phyloP scores from a whole-genome alignment of 2,329 filamentous ascomycete genomes.

The Talaromyces sp. region DNA sequence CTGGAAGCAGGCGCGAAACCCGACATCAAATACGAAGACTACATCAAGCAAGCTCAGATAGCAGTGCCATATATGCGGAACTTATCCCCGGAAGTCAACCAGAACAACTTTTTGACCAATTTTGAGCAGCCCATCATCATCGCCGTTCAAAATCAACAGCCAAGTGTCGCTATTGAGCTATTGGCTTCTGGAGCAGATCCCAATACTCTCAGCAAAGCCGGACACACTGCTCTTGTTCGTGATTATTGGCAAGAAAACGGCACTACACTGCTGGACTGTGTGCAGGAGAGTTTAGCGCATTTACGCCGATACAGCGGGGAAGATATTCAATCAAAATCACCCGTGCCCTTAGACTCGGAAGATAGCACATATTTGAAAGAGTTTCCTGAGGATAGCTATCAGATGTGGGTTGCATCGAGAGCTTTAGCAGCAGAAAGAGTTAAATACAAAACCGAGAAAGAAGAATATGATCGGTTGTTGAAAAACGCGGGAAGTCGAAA shows the following conservation, averaged over 20 bases:
- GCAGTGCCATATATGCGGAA: slow-evolving; percentile 16
- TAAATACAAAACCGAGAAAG: slow-evolving; percentile 30
- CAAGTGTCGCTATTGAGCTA: slow-evolving; percentile 52
- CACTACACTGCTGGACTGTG: slow-evolving; percentile 54
- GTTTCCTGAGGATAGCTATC: slow-evolving; percentile 53
- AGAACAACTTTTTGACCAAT: slow-evolving; percentile 41
- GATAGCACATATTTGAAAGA: slow-evolving; percentile 46
- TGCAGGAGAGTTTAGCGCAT: slow-evolving; percentile 46
- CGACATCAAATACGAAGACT: slow-evolving; percentile 52
- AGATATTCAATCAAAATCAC: slow-evolving; percentile 10
- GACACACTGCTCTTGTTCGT: slow-evolving; percentile 16
- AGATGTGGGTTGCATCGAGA: slow-evolving; percentile 47
- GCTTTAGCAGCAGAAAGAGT: slow-evolving; percentile 32
- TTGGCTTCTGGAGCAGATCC: slow-evolving; percentile 60
- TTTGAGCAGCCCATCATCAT: slow-evolving; percentile 61
- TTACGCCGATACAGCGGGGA: slow-evolving; percentile 45
- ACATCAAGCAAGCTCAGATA: slow-evolving; percentile 21
- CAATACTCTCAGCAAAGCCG: slow-evolving; percentile 49
- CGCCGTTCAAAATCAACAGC: slow-evolving; percentile 50
- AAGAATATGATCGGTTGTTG: slow-evolving; percentile 22
- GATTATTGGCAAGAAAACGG: background rate
- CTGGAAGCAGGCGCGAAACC: slow-evolving; percentile 58
- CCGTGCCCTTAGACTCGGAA: slow-evolving; percentile 29
- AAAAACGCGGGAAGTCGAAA: slow-evolving; percentile 7
- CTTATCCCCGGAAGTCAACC: slow-evolving; percentile 44